Evolutionary conservation across 306 rosid genomes (phyloP).

Genomic region (Dicorynia guianensis): DNA sequence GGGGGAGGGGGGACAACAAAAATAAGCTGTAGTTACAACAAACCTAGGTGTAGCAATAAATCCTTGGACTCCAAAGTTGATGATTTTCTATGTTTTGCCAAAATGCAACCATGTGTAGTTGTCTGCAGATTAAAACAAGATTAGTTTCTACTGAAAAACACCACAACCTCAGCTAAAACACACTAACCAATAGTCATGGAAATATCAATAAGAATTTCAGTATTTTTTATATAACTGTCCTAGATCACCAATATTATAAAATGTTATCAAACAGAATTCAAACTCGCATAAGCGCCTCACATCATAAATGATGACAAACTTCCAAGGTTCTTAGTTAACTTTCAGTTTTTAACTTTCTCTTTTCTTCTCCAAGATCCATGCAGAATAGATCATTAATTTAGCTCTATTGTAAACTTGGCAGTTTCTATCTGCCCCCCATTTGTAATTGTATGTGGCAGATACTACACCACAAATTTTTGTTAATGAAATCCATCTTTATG

Average conservation of each 20-base stretch:
- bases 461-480: background rate
- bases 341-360: no score
- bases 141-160: conserved; percentile 34
- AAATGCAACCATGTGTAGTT: conserved; percentile 82
- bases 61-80: conserved; percentile 94
- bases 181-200: conserved; percentile 1
- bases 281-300: no score
- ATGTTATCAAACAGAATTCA: no score
- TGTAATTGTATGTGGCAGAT: no score
- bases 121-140: conserved; percentile 55
- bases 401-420: no score
- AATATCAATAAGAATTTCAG: background rate
- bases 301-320: no score
- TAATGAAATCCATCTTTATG: conserved; percentile 11
- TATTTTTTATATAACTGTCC: background rate
- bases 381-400: no score
- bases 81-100: conserved; percentile 98
- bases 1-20: background rate
- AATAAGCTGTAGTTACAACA: conserved; percentile 43
- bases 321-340: no score
- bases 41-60: conserved; percentile 91
- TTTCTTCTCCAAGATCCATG: no score
- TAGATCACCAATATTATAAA: no score
- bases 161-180: conserved; percentile 28
- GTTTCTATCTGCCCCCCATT: no score